Conservation (phyloP, 257 asterid species). For the Solanum chaucha region DNA sequence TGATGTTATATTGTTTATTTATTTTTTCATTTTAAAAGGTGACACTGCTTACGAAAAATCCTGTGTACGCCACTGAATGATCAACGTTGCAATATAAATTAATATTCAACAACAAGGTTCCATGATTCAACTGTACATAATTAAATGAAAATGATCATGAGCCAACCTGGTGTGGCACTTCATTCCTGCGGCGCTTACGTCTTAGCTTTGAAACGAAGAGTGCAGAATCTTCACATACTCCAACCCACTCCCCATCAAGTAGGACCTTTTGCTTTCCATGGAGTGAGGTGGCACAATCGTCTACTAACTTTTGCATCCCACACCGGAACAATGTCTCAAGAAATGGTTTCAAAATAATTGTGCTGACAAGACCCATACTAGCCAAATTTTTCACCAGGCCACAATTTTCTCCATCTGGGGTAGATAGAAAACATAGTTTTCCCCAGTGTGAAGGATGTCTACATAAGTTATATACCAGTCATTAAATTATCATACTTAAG, state of each 20-base stretch:
- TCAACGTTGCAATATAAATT: background rate
- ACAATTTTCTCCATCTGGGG: slow-evolving; percentile 96
- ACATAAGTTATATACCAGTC: slow-evolving; percentile 17
- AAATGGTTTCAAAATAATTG: slow-evolving; percentile 30
- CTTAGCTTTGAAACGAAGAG: slow-evolving; percentile 35
- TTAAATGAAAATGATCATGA: slow-evolving; percentile 8
- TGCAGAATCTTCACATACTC: slow-evolving; percentile 62
- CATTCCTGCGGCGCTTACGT: slow-evolving; percentile 5
- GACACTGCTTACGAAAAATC: too few species aligned
- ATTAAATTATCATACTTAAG: background rate
- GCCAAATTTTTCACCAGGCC: slow-evolving; percentile 92
- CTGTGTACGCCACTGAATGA: background rate
- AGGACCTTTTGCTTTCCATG: slow-evolving; percentile 50
- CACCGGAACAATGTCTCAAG: slow-evolving; percentile 38
- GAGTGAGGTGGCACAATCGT: slow-evolving; percentile 32
- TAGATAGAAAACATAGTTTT: slow-evolving; percentile 79
- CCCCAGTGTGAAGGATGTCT: slow-evolving; percentile 99
- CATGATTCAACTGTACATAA: background rate
- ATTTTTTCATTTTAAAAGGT: too few species aligned
- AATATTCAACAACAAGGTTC: background rate
- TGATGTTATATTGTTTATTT: too few species aligned
- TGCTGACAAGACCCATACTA: slow-evolving; percentile 80
- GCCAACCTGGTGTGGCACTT: slow-evolving; percentile 62
- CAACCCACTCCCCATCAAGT: slow-evolving; percentile 89
- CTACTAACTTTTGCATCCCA: slow-evolving; percentile 65